Evolutionary conservation across 371 early-diverging fungal species (phyloP), one percentile per base, ranked within the genome.

Genomic region (Mucor mucedo): DNA sequence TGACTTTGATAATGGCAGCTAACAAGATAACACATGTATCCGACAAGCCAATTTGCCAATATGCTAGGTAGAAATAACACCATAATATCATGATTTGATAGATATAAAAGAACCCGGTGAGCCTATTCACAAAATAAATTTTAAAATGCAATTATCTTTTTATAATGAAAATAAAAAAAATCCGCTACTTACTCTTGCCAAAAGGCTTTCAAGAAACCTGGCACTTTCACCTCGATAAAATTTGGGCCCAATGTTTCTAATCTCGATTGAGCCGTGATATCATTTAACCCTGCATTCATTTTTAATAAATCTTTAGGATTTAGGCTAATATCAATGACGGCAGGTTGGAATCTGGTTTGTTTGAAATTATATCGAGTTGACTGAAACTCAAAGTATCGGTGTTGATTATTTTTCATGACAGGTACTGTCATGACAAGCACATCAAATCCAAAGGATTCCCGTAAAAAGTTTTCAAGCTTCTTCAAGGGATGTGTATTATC

Each of bases 81-180:
- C 85, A 85, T 35, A 92, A 69, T 30, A 85, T 79, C 72, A 88
- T 80, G 27, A 89, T 49, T 73, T 92, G 91, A 72, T 90, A 92
- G n/a, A 91, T 71, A 65, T 92, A 92, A 68, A 92, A 91, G 69
- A 88, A 82, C 7, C 84, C 82, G 14, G 83, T 78, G 55, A 89
- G 78, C 40, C 73, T 73, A 62, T n/a, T 44, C 8, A 5, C 5
- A 14, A 11, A 5, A 13, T 9, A 48, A 14, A 5, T n/a, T 44
- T 44, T 44, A 44, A 44, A 44, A 42, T 5, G 16, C 45, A 16
- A 3, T 4, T 7, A 47, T 47, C 21, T 7, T 8, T n/a, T 47
- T 30, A 13, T 50, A 13, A 30, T 30, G 6, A 49, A 14, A 16
- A 42, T 2, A 58, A 5, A 1, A 33, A 32, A n/a, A 13, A 45